Conservation (phyloP, 1,284 basidiomycete genomes). For the Puccinia triticina region DNA sequence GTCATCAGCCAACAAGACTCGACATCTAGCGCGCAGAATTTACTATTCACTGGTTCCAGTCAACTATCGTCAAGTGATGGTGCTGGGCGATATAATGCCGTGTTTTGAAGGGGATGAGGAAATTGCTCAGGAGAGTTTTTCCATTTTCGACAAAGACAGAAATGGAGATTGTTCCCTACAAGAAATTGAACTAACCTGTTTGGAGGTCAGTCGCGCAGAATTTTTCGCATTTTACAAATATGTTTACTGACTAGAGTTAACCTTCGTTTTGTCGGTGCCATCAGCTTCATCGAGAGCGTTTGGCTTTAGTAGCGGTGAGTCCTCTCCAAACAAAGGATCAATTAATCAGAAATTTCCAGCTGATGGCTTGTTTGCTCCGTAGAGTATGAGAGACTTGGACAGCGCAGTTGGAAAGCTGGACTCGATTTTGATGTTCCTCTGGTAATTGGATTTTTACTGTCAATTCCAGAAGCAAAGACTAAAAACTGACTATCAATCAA, state of each 20-base stretch:
- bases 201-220: constrained; percentile 59
- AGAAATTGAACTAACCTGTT: constrained; percentile 75
- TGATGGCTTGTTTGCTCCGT: background rate
- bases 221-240: background rate
- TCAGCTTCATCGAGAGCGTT: constrained; percentile 80
- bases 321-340: background rate
- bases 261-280: background rate
- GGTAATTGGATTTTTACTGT: constrained; percentile 47
- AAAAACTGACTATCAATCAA: background rate
- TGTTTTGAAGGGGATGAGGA: constrained; percentile 71
- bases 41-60: constrained; percentile 82
- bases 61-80: constrained; percentile 66
- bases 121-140: constrained; percentile 69
- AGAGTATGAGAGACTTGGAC: constrained; percentile 84
- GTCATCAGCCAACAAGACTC: constrained; percentile 77
- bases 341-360: background rate
- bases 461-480: background rate
- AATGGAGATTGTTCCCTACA: constrained; percentile 79
- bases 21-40: constrained; percentile 76
- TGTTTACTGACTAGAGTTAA: no score
- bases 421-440: constrained; percentile 58
- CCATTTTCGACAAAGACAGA: constrained; percentile 78
- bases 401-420: constrained; percentile 74
- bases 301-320: constrained; percentile 71
- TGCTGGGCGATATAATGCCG: constrained; percentile 72